Percentiles rank a stretch among this genome's conserved stretches.
These are phyloP conservation scores for Rhexocercosporidium sp. DNA, from an alignment of 2,329 filamentous ascomycete genomes.

Conservation along the genomic window DNA sequence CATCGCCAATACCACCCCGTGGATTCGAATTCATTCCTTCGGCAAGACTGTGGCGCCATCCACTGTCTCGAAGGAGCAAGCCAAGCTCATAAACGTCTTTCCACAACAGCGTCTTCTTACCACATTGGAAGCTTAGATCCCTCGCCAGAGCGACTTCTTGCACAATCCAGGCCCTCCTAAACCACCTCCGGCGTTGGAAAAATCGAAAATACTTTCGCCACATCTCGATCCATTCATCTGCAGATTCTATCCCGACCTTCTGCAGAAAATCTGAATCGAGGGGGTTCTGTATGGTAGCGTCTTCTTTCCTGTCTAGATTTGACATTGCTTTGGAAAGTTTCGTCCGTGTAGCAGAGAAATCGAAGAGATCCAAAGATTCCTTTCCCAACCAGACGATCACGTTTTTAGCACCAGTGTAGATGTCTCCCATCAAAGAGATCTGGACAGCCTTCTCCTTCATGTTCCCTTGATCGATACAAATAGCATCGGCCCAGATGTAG, in stretches of 20 bases:
- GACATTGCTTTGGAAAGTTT: background rate
- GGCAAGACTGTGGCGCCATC: background rate
- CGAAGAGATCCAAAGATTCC: background rate
- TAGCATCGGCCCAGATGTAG: background rate
- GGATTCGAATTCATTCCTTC: constrained; percentile 3
- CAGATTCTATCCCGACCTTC: background rate
- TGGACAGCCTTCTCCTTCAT: background rate
- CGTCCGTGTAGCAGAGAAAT: background rate
- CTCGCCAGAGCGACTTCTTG: constrained; percentile 13
- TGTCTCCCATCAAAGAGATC: constrained; percentile 1
- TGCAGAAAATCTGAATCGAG: background rate
- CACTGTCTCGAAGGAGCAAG: constrained; percentile 3
- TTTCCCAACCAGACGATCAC: background rate
- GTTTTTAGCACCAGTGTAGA: background rate
- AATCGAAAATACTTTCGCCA: constrained; percentile 9
- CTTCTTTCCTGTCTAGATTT: background rate
- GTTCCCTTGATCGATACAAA: constrained; percentile 4
- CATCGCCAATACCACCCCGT: background rate
- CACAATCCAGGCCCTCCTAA: constrained; percentile 10
- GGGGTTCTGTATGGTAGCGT: background rate
- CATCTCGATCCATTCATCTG: background rate
- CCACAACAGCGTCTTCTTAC: background rate
- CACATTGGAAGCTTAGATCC: constrained; percentile 5
- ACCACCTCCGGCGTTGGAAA: constrained; percentile 6
- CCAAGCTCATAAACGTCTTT: background rate